Conservation (phyloP, 2,329 filamentous ascomycete species). For the Arthroderma sp. region DNA sequence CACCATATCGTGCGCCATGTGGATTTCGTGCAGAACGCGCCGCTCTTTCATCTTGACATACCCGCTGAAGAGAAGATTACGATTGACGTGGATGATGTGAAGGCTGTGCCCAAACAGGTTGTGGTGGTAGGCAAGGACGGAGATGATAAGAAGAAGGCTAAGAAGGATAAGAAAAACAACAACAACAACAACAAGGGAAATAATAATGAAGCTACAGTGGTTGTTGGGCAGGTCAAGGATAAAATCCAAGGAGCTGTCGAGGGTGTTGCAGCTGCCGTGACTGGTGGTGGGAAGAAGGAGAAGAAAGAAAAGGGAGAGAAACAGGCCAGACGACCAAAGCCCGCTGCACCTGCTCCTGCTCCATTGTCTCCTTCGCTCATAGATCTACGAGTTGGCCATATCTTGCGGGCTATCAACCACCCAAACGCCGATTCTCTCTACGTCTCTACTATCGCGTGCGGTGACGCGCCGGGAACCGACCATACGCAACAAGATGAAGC, state of each 20-base stretch:
- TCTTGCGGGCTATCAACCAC: conserved; percentile 89
- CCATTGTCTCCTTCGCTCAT: conserved; percentile 75
- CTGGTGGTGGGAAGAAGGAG: conserved; percentile 29
- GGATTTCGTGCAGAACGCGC: conserved; percentile 88
- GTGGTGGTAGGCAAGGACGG: conserved; percentile 95
- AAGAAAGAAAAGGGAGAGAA: conserved; percentile 77
- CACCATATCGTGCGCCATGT: conserved; percentile 84
- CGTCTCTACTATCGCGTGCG: conserved; percentile 90
- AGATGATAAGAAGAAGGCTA: conserved; percentile 93
- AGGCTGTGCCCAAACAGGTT: conserved; percentile 76
- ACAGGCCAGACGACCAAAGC: conserved; percentile 59
- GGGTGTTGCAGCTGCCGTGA: conserved; percentile 28
- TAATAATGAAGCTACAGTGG: conserved; percentile 20
- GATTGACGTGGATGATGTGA: conserved; percentile 66
- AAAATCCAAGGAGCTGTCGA: conserved; percentile 38
- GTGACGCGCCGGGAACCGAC: conserved; percentile 70
- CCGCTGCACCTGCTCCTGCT: conserved; percentile 53
- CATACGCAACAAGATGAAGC: conserved; percentile 68
- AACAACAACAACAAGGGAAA: conserved; percentile 52
- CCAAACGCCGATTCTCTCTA: conserved; percentile 93
- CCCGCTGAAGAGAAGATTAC: conserved; percentile 60
- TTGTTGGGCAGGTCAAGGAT: conserved; percentile 26
- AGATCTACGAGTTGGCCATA: conserved; percentile 91
- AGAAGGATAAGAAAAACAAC: conserved; percentile 98
- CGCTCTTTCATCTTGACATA: conserved; percentile 55